Conservation (phyloP, 192 early-diverging fungal genomes). For the Helicostylum pulchrum region DNA sequence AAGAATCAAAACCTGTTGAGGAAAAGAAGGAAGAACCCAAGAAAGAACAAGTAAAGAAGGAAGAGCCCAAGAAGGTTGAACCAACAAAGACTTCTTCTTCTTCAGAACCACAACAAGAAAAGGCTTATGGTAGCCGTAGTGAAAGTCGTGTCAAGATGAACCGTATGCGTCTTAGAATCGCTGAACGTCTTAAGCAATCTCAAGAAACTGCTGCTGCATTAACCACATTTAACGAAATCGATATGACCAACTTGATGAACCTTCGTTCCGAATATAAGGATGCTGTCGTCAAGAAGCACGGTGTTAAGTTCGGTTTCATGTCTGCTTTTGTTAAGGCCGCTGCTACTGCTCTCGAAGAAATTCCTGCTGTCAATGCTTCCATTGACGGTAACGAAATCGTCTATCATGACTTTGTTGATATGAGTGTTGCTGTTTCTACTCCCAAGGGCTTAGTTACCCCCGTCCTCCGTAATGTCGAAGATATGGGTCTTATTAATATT, state of each 20-base stretch:
- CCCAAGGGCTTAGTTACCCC: conserved; percentile 99
- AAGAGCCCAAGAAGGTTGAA: conserved; percentile 32
- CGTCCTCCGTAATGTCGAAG: conserved; percentile 88
- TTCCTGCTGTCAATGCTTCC: conserved; percentile 92
- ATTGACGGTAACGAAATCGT: conserved; percentile 92
- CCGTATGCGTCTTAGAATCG: conserved; percentile 94
- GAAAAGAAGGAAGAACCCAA: conserved; percentile 41
- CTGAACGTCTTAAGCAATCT: conserved; percentile 94
- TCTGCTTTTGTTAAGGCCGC: conserved; percentile 95
- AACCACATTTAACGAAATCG: conserved; percentile 99
- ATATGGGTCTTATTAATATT: conserved; percentile 81
- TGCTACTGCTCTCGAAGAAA: conserved; percentile 77
- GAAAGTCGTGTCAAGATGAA: conserved; percentile 85
- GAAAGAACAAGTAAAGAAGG: conserved; percentile 34
- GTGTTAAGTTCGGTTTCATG: conserved; percentile 98
- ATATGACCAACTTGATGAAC: conserved; percentile 94
- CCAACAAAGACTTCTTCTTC: conserved; percentile 32
- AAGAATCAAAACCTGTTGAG: conserved; percentile 39
- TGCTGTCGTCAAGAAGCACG: conserved; percentile 87
- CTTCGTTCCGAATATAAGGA: conserved; percentile 95
- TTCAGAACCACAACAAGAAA: conserved; percentile 8
- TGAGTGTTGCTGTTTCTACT: conserved; percentile 95
- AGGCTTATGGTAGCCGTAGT: conserved; percentile 29
- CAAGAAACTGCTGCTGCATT: conserved; percentile 95
- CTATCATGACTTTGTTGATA: conserved; percentile 94